Evolutionary conservation across 176 grass and related monocot species (phyloP), one percentile per base, ranked within the genome.

Genomic region (Tillandsia leiboldiana): DNA sequence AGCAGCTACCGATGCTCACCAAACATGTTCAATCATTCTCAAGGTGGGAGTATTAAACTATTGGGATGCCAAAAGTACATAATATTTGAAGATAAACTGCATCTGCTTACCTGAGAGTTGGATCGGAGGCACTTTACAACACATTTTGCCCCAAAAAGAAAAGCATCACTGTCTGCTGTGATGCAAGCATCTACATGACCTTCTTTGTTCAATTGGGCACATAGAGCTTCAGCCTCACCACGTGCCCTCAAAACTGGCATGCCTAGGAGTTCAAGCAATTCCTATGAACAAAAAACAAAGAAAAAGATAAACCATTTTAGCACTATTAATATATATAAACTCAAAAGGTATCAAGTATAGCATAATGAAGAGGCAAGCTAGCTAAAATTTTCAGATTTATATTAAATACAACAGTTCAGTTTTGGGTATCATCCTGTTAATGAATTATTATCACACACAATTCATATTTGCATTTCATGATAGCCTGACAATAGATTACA

Each of bases 161-260:
- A 99, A 63, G 94, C 84, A 74, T 99, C 94, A 63, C 89, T 88
- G 72, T 99, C 94, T 9, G 94, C 71, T 63, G 94, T 99, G 49
- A 99, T 87, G 71, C 94, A 99, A 83, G 89, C 94, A 88, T 87
- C 89, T 50, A 93, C 94, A 68, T 77, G 63, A 10, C 89, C 94
- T 75, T 90, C 82, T 33, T 58, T 78, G 66, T 97, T 99, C 74
- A 99, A 75, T 72, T 93, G 89, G 26, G 89, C 89, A 58, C 86
- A 97, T 70, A 97, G 80, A 64, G 94, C 86, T 86, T 97, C 94
- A 65, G 84, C 94, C 87, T 93, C 89, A 78, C 86, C 76, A 8
- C 53, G 77, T 62, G 94, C 89, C 63, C 48, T 73, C 72, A 97
- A 15, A 51, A 97, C 82, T 72, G 86, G 94, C 81, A 97, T 90